These are phyloP conservation scores for Chamaecrista fasciculata DNA, from an alignment of 306 rosid species.

Conservation along the genomic window DNA sequence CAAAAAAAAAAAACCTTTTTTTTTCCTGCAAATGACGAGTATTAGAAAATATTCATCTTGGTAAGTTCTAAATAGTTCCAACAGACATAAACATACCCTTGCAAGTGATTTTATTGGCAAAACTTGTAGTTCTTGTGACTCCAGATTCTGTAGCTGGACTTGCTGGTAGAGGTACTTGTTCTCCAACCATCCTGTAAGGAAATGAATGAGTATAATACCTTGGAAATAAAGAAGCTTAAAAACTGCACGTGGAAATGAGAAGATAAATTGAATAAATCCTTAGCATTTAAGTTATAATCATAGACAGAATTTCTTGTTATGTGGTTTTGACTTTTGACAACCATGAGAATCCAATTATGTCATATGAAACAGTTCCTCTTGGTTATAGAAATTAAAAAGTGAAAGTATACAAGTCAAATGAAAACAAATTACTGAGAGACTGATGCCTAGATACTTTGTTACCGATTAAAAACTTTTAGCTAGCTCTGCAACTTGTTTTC, in stretches of 20 bases:
- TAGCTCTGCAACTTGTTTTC: constrained; percentile 7
- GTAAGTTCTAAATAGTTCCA: constrained; percentile 21
- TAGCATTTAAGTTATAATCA: constrained; percentile 8
- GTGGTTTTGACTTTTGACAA: constrained; percentile 14
- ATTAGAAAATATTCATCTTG: constrained; percentile 16
- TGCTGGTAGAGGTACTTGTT: constrained; percentile 44
- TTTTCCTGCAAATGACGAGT: no score
- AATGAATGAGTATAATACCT: constrained; percentile 29
- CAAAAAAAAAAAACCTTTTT: no score
- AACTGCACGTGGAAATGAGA: constrained; percentile 2
- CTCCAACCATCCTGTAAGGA: constrained; percentile 56
- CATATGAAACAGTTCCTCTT: constrained; percentile 11
- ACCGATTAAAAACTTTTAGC: constrained; percentile 7
- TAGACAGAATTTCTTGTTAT: neutral
- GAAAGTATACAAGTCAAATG: neutral
- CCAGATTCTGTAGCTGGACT: constrained; percentile 46
- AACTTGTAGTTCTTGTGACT: constrained; percentile 43
- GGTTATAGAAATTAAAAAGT: neutral
- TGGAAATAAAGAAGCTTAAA: constrained; percentile 23
- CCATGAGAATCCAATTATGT: neutral
- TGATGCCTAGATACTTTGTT: constrained; percentile 16
- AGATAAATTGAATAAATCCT: neutral
- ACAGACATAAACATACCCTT: constrained; percentile 38
- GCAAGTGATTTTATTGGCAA: constrained; percentile 36
- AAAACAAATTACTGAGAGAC: constrained; percentile 13